Evolutionary conservation across 164 flowering plant species (phyloP).

Genomic region (Buxus sempervirens): DNA sequence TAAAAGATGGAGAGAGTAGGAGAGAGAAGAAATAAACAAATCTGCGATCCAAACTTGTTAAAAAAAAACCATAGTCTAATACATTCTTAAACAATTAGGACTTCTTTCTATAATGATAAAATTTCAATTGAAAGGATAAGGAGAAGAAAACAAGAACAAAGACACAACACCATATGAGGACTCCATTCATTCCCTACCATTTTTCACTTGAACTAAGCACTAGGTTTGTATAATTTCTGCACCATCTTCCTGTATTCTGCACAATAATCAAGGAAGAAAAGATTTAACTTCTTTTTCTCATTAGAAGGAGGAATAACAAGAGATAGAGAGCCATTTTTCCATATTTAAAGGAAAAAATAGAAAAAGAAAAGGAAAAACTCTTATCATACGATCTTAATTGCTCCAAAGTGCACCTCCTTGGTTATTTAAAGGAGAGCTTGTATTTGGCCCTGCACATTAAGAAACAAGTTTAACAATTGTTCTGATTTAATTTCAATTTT

Average conservation of each 20-base stretch:
- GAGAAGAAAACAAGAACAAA: too few relatives aligned
- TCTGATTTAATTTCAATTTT: too few relatives aligned
- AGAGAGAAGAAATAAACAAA: too few relatives aligned
- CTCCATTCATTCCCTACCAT: too few relatives aligned
- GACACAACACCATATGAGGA: too few relatives aligned
- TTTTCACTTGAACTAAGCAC: not conserved
- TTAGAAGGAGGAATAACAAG: not conserved
- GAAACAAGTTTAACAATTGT: not conserved
- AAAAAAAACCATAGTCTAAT: too few relatives aligned
- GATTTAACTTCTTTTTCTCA: not conserved
- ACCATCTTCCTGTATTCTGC: conserved; percentile 72
- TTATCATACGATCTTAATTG: conserved; percentile 66
- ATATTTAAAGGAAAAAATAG: not conserved
- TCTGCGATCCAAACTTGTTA: too few relatives aligned
- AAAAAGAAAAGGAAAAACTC: too few relatives aligned
- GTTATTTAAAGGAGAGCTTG: conserved; percentile 55
- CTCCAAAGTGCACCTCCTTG: conserved; percentile 68
- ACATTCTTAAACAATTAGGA: too few relatives aligned
- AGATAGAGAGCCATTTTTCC: not conserved
- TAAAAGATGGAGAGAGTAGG: too few relatives aligned
- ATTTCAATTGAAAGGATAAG: too few relatives aligned
- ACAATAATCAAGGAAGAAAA: conserved; percentile 3
- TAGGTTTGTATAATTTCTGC: conserved; percentile 54
- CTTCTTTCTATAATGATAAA: too few relatives aligned
- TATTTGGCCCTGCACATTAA: conserved; percentile 52